Evolutionary conservation across 1,284 basidiomycete species (phyloP), one percentile per base, ranked within the genome.

Genomic region (Lignosus rhinocerotis): DNA sequence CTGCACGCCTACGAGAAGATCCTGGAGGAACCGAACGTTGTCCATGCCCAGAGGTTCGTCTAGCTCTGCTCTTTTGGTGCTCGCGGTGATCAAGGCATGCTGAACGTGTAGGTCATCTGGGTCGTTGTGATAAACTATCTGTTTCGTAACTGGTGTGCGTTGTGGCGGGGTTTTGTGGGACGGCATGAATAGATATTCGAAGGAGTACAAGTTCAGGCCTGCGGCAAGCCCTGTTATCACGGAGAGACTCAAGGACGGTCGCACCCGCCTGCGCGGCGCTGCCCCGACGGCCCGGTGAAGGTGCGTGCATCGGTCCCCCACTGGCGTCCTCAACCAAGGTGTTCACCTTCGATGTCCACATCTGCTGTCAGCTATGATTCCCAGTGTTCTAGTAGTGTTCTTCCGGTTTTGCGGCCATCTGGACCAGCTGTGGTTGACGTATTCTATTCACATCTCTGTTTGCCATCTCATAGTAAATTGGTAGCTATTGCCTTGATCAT

Each of bases 211-310:
- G 68, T 88, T 77, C 67, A 75, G 87, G 57, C 87, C 87, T 2
- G 86, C 86, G 17, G 86, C 86, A 11, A 85, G 82, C 60, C 86
- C 86, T n/a, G 74, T 88, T 47, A 76, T 88, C 59, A 87, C 85
- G 0, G 85, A 88, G 67, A 78, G 72, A 8, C 67, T 88, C 56
- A 81, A 80, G 62, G 85, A 86, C 65, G 86, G 86, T 0, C 76
- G 81, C 17, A 71, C 78, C 19, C 75, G 80, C 17, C 67, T 89
- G 50, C 75, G 84, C 33, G 86, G 87, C 9, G 85, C 82, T 3
- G 68, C 70, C 16, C 80, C 83, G 4, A 65, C 67, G 16, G 46
- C 45, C 42, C 64, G 48, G 36, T 66, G 57, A 65, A 64, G 58
- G 58, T 61, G 46, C 46, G 56, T 57, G 25, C 25, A 25, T 25